A percentile compares a stretch with the other conserved stretches of the same genome.
phyloP scores from a whole-genome alignment of 2,329 filamentous ascomycete species.

The Cercospora beticola region DNA sequence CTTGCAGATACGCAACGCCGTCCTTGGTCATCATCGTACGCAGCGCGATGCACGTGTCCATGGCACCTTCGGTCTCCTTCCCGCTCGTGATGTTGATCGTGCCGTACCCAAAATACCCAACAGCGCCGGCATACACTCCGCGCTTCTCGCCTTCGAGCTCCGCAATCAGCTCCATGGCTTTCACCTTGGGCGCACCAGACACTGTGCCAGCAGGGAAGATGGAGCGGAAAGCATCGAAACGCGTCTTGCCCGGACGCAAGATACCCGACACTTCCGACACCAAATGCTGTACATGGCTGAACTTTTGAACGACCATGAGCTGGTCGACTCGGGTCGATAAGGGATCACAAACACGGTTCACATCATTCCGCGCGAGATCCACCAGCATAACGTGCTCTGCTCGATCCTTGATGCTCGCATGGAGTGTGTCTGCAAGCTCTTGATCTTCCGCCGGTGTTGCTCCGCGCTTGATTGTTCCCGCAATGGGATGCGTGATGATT shows the following conservation, averaged over 20 bases:
- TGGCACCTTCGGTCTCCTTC: constrained; percentile 70
- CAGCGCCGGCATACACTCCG: constrained; percentile 91
- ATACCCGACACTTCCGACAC: constrained; percentile 93
- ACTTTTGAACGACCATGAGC: constrained; percentile 90
- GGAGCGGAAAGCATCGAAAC: constrained; percentile 89
- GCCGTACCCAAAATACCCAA: constrained; percentile 93
- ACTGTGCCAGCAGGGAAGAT: constrained; percentile 98
- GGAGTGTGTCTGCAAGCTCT: constrained; percentile 71
- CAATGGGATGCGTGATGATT: constrained; percentile 95
- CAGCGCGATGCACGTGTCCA: constrained; percentile 83
- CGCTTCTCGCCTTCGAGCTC: constrained; percentile 93
- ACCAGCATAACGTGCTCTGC: constrained; percentile 98
- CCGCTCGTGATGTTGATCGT: constrained; percentile 55
- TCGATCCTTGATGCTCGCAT: constrained; percentile 81
- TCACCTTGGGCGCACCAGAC: constrained; percentile 90
- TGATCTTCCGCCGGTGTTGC: constrained; percentile 79
- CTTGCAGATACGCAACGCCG: constrained; percentile 85
- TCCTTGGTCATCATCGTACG: constrained; percentile 95
- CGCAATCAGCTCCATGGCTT: constrained; percentile 94
- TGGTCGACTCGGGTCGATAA: constrained; percentile 85
- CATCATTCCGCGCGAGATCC: constrained; percentile 91
- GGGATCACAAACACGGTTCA: constrained; percentile 93
- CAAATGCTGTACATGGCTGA: constrained; percentile 95
- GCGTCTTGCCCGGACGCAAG: constrained; percentile 76
- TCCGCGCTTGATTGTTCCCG: constrained; percentile 88